Base-by-base conservation (phyloP, 2,329 filamentous ascomycete species). In the Apiospora arundinis region DNA sequence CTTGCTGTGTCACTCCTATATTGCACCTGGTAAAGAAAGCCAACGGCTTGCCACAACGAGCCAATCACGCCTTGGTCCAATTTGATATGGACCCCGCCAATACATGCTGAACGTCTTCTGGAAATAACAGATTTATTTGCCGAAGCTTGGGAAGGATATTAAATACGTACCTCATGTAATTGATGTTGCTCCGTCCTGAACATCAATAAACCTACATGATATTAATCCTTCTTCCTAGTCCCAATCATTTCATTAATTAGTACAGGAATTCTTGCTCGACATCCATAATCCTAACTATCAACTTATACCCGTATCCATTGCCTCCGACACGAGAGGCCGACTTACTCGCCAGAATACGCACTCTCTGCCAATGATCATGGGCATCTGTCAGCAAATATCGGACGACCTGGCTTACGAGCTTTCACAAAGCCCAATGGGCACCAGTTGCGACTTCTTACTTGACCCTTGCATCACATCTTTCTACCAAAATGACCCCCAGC, bases 341-440 rank as follows among this genome's bases (percentile, higher is more conserved):
- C 23, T 14, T 8, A 60, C 28, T 7, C 28, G 37, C 14, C n/a
- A 52, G 8, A 25, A 60, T 16, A n/a, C 45, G 3, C 5, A 46
- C 45, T 21, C 18, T 37, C 18, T 18, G 16, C 45, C 21, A 2
- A 7, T 4, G 3, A 8, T 28, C 28, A 60, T 60, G 52, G 52
- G 37, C 14, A 37, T 60, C 52, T 60, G 52, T 7, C 52, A 32
- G 25, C 52, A 60, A 3, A 28, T 28, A 28, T 37, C 52, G 16
- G 52, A 60, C 52, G 28, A 60, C 52, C 52, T 60, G 52, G 28
- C 52, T 8, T 60, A 37, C 52, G 52, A 60, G 52, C 28, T 60
- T 6, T 28, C 52, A 60, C 52, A 37, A 60, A 60, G 52, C 18
- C 52, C 52, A n/a, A 60, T 60, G 28, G 52, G 28, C 52, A 37